These are phyloP conservation scores for Puccinia triticina DNA, from an alignment of 1,284 basidiomycete species.

Conservation along the genomic window DNA sequence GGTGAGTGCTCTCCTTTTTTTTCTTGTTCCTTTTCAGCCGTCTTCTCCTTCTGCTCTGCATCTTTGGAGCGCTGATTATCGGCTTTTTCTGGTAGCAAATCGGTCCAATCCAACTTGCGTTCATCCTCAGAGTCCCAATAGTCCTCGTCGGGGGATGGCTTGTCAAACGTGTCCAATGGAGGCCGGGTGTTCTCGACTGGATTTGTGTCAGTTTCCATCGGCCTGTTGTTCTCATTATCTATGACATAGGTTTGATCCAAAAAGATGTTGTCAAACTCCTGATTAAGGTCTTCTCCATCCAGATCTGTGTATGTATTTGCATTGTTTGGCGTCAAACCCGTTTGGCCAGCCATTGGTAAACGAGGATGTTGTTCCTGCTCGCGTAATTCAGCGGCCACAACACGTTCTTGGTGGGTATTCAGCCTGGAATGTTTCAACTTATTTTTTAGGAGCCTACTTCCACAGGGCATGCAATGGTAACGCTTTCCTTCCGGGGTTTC, in stretches of 20 bases:
- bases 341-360: background rate
- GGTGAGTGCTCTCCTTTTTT: conserved; percentile 13
- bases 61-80: background rate
- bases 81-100: background rate
- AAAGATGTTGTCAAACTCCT: background rate
- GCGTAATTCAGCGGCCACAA: background rate
- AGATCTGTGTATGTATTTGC: background rate
- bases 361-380: background rate
- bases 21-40: background rate
- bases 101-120: background rate
- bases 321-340: background rate
- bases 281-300: background rate
- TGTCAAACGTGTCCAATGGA: background rate
- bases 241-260: background rate
- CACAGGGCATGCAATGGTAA: background rate
- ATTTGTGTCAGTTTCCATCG: background rate
- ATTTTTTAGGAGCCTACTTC: background rate
- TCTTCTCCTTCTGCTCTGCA: background rate
- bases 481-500: background rate
- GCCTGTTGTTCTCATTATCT: background rate
- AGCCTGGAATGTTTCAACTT: background rate
- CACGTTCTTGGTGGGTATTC: background rate
- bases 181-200: background rate
- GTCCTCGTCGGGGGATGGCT: background rate
- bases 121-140: background rate